phyloP scores from a whole-genome alignment of 1,284 basidiomycete species.

The Erythrobasidium hasegawianum region DNA sequence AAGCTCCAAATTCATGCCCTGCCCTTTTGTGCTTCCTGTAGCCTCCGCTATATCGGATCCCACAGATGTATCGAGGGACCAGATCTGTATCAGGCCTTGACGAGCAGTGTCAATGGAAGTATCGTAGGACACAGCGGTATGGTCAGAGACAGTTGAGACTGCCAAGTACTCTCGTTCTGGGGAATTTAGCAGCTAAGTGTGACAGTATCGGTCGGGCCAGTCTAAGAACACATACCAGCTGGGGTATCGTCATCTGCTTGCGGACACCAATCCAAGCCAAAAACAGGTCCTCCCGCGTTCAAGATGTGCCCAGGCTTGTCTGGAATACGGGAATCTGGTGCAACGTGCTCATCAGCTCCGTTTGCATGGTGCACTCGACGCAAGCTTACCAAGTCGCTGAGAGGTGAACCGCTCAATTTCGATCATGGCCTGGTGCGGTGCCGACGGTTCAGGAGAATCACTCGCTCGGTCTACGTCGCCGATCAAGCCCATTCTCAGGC shows the following conservation, averaged over 20 bases:
- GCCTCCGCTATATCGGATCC: conserved; percentile 14
- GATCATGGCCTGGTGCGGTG: conserved; percentile 55
- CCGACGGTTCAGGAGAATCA: conserved; percentile 39
- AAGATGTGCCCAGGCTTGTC: conserved; percentile 60
- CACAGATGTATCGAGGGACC: conserved; percentile 45
- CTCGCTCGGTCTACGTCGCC: neutral
- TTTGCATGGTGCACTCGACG: no score
- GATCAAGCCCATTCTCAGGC: conserved; percentile 61
- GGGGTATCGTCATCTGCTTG: conserved; percentile 58
- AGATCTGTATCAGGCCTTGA: conserved; percentile 49
- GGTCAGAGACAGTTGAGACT: conserved; percentile 63
- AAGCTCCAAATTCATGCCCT: conserved; percentile 62
- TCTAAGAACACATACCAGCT: no score
- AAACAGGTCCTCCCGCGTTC: conserved; percentile 76
- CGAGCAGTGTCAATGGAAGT: neutral
- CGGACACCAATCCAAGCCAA: conserved; percentile 87
- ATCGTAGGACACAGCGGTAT: conserved; percentile 37
- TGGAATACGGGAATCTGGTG: conserved; percentile 42
- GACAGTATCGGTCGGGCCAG: no score
- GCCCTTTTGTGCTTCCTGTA: conserved; percentile 46
- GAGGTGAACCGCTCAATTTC: conserved; percentile 59
- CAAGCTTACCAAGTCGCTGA: conserved; percentile 58
- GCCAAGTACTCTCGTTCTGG: conserved; percentile 69
- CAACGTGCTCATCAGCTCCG: conserved; percentile 13
- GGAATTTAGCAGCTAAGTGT: no score